phyloP scores from a whole-genome alignment of 2,329 filamentous ascomycete genomes.

The Colletotrichum spaethianum region DNA sequence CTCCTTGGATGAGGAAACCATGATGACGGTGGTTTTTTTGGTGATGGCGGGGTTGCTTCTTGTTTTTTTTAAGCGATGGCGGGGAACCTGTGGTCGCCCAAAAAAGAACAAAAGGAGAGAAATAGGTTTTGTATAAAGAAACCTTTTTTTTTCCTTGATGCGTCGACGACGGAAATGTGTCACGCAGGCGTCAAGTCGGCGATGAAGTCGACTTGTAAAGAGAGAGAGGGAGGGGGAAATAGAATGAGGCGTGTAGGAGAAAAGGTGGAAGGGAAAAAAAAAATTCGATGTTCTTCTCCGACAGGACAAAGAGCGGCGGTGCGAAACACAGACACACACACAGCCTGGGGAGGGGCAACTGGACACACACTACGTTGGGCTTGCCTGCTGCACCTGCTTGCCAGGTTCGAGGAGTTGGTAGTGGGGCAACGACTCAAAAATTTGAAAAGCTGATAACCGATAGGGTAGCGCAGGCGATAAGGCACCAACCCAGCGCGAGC shows the following conservation, averaged over 20 bases:
- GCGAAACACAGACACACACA: constrained; percentile 28
- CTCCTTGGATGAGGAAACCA: constrained; percentile 78
- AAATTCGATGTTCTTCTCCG: constrained; percentile 27
- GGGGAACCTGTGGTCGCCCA: constrained; percentile 37
- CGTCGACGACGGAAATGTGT: constrained; percentile 30
- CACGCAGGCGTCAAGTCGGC: constrained; percentile 37
- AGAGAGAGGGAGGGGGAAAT: background rate
- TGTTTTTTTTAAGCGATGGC: constrained; percentile 40
- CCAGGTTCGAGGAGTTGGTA: constrained; percentile 8
- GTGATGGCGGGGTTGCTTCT: constrained; percentile 37
- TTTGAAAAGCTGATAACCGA: constrained; percentile 40
- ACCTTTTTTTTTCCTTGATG: constrained; percentile 3
- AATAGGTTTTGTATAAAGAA: constrained; percentile 4
- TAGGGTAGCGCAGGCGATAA: constrained; percentile 40
- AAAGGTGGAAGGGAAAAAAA: constrained; percentile 28
- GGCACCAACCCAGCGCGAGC: constrained; percentile 8
- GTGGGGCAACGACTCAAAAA: constrained; percentile 32
- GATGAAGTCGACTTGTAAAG: constrained; percentile 35
- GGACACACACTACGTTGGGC: constrained; percentile 13
- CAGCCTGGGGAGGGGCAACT: constrained; percentile 33
- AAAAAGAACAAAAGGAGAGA: constrained; percentile 16
- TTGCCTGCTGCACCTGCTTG: background rate
- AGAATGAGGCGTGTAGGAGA: constrained; percentile 32
- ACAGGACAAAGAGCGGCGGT: constrained; percentile 39
- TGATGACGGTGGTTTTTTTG: constrained; percentile 56